Conservation (phyloP, 441 rosid species). For the Populus hybrid region DNA sequence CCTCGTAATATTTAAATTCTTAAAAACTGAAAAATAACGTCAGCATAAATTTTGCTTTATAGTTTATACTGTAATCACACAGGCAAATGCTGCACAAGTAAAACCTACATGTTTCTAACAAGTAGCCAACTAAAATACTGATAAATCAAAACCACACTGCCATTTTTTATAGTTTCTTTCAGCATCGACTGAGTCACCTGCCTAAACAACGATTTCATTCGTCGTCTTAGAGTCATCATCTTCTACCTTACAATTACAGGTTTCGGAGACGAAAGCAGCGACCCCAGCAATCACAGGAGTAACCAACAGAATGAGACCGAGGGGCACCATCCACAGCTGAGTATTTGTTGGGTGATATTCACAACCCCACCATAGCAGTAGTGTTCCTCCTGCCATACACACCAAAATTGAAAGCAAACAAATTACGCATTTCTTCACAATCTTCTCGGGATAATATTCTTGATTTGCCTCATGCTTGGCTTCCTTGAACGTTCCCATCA, state of each 20-base stretch:
- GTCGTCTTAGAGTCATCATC: background rate
- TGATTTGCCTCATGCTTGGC: background rate
- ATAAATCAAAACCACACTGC: conserved; percentile 2
- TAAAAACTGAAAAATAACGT: background rate
- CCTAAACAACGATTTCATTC: background rate
- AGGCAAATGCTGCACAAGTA: background rate
- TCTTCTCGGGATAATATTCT: background rate
- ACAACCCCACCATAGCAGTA: conserved; percentile 51
- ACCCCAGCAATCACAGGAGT: conserved; percentile 54
- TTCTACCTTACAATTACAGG: conserved; percentile 24
- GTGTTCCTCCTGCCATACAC: conserved; percentile 45
- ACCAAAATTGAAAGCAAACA: conserved; percentile 39
- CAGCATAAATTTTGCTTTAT: background rate
- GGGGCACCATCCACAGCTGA: conserved; percentile 84
- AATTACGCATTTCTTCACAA: conserved; percentile 16
- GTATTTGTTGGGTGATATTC: conserved; percentile 43
- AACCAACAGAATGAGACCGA: conserved; percentile 49
- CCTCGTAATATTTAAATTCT: background rate
- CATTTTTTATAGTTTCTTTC: background rate
- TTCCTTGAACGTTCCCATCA: conserved; percentile 23
- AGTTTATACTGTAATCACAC: background rate
- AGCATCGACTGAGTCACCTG: conserved; percentile 16
- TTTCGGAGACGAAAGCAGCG: conserved; percentile 41
- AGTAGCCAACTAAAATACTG: background rate
- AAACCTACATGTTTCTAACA: background rate